Evolutionary conservation across 2,329 filamentous ascomycete species (phyloP), one percentile per base, ranked within the genome.

Genomic region (Verruconis gallopava): DNA sequence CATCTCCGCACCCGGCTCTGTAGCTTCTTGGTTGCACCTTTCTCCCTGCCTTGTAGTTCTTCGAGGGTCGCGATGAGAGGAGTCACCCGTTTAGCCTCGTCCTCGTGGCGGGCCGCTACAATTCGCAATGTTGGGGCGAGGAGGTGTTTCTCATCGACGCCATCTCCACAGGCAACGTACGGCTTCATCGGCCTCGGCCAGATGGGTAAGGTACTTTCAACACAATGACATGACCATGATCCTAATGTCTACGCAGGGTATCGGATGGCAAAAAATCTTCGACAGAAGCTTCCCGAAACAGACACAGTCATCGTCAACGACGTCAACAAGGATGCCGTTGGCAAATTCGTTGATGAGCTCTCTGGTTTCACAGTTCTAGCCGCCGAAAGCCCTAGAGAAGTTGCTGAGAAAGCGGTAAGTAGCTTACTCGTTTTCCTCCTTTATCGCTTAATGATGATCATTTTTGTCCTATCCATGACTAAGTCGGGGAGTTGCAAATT

Each of bases 191-290:
- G 73, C 12, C 57, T 77, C 35, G 73, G 73, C 12, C 69, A 72
- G 55, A 77, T 77, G 73, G 73, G 72, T 74, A 62, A 34, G 64
- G 60, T 21, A 19, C n/a, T 36, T 17, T 28, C 6, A 30, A 46
- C 53, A 28, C 21, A 44, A 22, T 9, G 15, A 35, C 21, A 21
- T 17, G 21, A 35, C 19, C 37, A 9, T 50, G 36, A 30, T 47
- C 22, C 28, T 28, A 13, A 40, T 19, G 14, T 28, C 28, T 32
- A 9, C 18, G 15, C 46, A 81, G 79, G 80, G 37, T 83, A 77
- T 49, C 73, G 77, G 37, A 85, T 85, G 80, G 80, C 80, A 25
- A 73, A 69, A 56, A 85, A 83, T 51, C 65, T 85, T 4, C 71
- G 78, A 50, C 67, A 72, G 28, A 83, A 81, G 56, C 69, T 82